These are phyloP conservation scores for Fusarium guadeloupense DNA, from an alignment of 2,329 filamentous ascomycete species.

Conservation along the genomic window DNA sequence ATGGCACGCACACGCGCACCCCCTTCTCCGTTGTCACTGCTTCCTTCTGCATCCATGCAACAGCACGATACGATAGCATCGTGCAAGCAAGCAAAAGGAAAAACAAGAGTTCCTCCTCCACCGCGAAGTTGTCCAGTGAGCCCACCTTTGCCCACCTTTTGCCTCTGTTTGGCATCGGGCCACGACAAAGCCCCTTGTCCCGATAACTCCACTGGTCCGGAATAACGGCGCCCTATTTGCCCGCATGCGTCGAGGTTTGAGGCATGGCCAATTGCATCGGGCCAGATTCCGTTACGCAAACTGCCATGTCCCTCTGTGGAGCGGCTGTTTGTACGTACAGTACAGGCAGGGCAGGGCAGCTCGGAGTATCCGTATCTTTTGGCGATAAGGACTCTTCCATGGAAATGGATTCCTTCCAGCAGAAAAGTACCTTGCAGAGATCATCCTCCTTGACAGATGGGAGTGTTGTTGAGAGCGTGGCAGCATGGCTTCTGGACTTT, in stretches of 20 bases:
- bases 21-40: constrained; percentile 7
- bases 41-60: constrained; percentile 16
- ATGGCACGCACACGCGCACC: constrained; percentile 2
- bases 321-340: neutral
- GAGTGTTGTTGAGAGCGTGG: neutral
- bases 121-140: constrained; percentile 35
- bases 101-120: constrained; percentile 9
- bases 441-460: constrained; percentile 14
- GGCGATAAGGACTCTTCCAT: constrained; percentile 31
- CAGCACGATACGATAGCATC: constrained; percentile 28
- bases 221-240: constrained; percentile 40
- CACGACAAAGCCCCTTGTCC: constrained; percentile 36
- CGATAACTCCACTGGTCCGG: constrained; percentile 44
- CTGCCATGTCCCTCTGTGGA: constrained; percentile 21
- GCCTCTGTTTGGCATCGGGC: constrained; percentile 31
- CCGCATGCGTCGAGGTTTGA: constrained; percentile 33
- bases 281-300: constrained; percentile 44
- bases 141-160: constrained; percentile 38
- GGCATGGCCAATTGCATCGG: constrained; percentile 43
- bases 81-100: constrained; percentile 1
- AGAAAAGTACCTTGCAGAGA: constrained; percentile 6
- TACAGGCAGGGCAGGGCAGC: neutral
- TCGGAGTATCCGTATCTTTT: neutral
- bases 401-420: too few species aligned
- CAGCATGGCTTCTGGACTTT: neutral